Conservation (phyloP, 768 basidiomycete species). For the Xerocomellus chrysenteron region DNA sequence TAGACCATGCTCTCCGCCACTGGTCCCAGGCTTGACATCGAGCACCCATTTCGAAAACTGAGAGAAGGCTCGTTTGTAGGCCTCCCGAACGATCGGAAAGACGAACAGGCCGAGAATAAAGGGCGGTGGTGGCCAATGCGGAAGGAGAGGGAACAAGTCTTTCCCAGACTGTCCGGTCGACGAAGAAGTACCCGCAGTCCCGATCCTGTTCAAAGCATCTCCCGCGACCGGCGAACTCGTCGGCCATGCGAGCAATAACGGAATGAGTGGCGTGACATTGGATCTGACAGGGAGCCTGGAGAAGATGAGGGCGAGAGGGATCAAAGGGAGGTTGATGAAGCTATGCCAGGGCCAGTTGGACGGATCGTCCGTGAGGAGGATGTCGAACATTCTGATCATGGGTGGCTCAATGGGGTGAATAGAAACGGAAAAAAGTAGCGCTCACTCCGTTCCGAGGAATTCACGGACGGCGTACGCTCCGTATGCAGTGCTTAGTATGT, state of each 20-base stretch:
- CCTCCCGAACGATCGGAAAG: conserved; percentile 45
- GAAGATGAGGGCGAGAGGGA: conserved; percentile 66
- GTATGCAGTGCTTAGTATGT: conserved; percentile 58
- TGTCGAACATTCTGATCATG: conserved; percentile 52
- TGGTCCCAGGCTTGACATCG: conserved; percentile 29
- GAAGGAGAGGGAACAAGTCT: conserved; percentile 30
- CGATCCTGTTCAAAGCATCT: background rate
- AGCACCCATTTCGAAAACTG: conserved; percentile 45
- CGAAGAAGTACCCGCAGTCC: background rate
- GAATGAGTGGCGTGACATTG: conserved; percentile 23
- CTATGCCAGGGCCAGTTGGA: conserved; percentile 75
- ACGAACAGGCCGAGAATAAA: conserved; percentile 53
- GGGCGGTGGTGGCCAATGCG: conserved; percentile 60
- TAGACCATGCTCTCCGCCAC: conserved; percentile 9
- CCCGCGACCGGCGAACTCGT: conserved; percentile 27
- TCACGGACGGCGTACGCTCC: conserved; percentile 70
- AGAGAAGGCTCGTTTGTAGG: conserved; percentile 44
- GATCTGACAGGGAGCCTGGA: conserved; percentile 50
- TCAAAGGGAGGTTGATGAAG: conserved; percentile 69
- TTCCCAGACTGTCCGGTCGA: background rate
- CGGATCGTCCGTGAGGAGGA: conserved; percentile 67
- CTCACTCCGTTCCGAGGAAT: conserved; percentile 69
- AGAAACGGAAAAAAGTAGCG: background rate
- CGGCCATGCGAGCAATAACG: conserved; percentile 29
- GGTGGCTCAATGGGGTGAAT: background rate